These are phyloP conservation scores for Neurospora sp. DNA, from an alignment of 495 filamentous ascomycete species.

Conservation along the genomic window DNA sequence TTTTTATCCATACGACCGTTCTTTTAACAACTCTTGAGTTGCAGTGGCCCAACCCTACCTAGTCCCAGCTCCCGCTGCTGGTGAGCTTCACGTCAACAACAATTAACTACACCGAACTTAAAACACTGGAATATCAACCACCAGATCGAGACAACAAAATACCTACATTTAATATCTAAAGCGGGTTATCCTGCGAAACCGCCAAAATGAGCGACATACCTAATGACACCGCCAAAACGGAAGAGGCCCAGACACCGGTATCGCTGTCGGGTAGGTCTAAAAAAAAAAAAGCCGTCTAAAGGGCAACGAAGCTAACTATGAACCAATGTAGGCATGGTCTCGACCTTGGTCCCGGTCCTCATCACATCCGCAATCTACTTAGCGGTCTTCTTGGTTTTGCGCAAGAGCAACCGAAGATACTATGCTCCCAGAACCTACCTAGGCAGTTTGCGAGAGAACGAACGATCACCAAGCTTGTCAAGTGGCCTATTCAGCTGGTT, in stretches of 20 bases:
- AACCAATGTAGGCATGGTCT: slow-evolving; percentile 40
- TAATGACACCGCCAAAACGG: not conserved
- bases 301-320: not conserved
- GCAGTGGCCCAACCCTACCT: not conserved
- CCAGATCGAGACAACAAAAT: not conserved
- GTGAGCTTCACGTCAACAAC: not conserved
- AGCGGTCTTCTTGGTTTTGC: slow-evolving; percentile 64
- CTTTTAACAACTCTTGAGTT: not conserved
- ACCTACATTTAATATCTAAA: not conserved
- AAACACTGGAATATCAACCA: not conserved
- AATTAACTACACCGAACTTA: not conserved
- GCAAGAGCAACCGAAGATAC: slow-evolving; percentile 58
- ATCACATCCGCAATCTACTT: slow-evolving; percentile 57
- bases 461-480: slow-evolving; percentile 58
- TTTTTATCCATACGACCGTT: not conserved
- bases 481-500: slow-evolving; percentile 70
- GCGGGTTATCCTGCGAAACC: slow-evolving; percentile 11
- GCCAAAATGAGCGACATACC: slow-evolving; percentile 9
- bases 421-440: slow-evolving; percentile 89
- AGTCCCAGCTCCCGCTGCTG: not conserved
- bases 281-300: not conserved
- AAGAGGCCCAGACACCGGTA: not conserved
- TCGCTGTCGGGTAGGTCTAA: slow-evolving; percentile 21
- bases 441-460: slow-evolving; percentile 56
- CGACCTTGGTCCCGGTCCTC: slow-evolving; percentile 61